Evolutionary conservation across 441 rosid species (phyloP), one percentile per base, ranked within the genome.

Genomic region (Gossypium laxum): DNA sequence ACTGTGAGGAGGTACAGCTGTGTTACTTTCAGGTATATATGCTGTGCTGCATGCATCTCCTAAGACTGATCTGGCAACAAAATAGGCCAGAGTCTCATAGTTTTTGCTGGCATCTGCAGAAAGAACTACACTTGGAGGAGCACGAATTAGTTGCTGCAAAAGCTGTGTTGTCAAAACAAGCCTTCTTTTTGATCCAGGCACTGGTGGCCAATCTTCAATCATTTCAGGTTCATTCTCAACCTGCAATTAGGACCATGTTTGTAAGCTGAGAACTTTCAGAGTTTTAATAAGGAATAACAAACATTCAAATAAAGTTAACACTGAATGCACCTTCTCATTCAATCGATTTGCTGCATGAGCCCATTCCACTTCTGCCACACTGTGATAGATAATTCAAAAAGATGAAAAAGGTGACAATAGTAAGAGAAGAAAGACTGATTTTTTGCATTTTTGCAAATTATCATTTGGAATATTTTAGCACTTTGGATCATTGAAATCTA

Each of bases 351-450:
- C 77, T 19, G 85, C 89, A 61, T 57, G 77, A 2, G 89, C 89
- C 99, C 99, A 94, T 28, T 81, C 86, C 26, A 72, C 78, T 79
- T 89, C 99, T 38, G 90, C 88, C 77, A 48, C 67, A 58, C 99
- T 94, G 91, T 76, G 75, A 70, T 70, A 65, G 50, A 22, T 26
- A 48, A 66, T 38, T 69, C 65, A 18, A 24, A 41, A 14, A 34
- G 12, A 17, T 15, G 28, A 54, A 28, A 22, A 41, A 30, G 4
- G 60, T 14, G 5, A 70, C 2, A 1, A 14, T 10, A n/a, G 63
- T 47, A 19, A 19, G 19, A 2, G 1, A 55, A 47, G 10, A 11
- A 34, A 12, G 2, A 34, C 50, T 15, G 26, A 15, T 21, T 19
- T 43, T 3, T 32, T 21, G 22, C 12, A 62, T 34, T 6, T 5